A percentile compares a stretch with the other conserved stretches of the same genome.
These are phyloP conservation scores for Vigna unguiculata DNA, from an alignment of 306 rosid genomes.

Conservation along the genomic window DNA sequence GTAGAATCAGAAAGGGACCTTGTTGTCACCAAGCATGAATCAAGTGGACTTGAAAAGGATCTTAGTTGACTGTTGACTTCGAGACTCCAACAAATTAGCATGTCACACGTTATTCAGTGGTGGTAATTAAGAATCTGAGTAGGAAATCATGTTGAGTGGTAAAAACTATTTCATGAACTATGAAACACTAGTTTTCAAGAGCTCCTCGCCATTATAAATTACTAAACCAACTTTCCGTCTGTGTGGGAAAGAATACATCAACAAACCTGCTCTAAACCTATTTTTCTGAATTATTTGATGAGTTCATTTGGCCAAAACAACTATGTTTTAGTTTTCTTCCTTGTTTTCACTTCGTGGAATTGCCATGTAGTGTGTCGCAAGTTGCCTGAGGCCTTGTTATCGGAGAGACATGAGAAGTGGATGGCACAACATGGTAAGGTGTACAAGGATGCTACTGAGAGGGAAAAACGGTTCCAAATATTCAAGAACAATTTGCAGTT, in stretches of 20 bases:
- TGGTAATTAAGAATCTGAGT: not conserved
- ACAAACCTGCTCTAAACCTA: not conserved
- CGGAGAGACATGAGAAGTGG: not conserved
- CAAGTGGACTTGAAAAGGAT: not conserved
- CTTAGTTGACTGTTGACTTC: not conserved
- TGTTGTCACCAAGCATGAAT: not conserved
- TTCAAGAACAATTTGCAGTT: slow-evolving; percentile 40
- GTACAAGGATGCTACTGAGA: slow-evolving; percentile 21
- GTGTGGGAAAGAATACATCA: not conserved
- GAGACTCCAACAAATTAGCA: not conserved
- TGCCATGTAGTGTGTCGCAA: not conserved
- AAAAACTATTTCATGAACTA: not conserved
- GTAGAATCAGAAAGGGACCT: not conserved
- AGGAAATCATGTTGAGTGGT: not conserved
- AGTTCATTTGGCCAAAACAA: not conserved
- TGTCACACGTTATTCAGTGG: not conserved
- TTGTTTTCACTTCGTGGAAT: not conserved
- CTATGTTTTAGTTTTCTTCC: not conserved
- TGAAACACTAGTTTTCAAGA: not conserved
- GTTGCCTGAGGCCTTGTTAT: not conserved
- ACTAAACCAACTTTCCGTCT: not conserved
- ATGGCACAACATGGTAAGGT: not conserved
- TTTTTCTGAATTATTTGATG: not conserved
- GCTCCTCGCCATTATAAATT: not conserved
- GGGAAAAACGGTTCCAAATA: slow-evolving; percentile 41